phyloP scores from a whole-genome alignment of 1,284 basidiomycete species.

The Austroboletus novae-zelandiae region DNA sequence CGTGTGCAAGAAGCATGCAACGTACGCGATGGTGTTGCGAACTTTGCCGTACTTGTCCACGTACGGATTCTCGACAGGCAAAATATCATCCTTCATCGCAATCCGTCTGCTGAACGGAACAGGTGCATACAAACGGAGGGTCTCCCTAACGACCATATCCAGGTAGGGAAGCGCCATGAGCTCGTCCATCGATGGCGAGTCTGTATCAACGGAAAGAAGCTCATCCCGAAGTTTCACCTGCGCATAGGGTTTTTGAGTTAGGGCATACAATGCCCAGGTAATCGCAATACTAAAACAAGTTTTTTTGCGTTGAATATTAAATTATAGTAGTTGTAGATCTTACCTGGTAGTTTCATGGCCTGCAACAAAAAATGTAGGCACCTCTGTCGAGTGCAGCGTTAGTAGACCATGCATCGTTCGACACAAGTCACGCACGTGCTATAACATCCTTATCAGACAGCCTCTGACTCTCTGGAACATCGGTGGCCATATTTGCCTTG shows the following conservation, averaged over 20 bases:
- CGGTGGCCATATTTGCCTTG: constrained; percentile 60
- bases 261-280: constrained; percentile 63
- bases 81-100: background rate
- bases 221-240: constrained; percentile 74
- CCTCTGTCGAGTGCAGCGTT: constrained; percentile 26
- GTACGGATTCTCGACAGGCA: background rate
- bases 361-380: constrained; percentile 44
- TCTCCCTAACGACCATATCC: background rate
- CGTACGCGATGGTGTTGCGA: background rate
- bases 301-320: background rate
- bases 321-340: background rate
- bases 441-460: constrained; percentile 73
- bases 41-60: background rate
- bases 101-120: background rate
- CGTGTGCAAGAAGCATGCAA: background rate
- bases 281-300: constrained; percentile 41
- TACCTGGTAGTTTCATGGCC: constrained; percentile 80
- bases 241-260: constrained; percentile 50
- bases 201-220: constrained; percentile 44
- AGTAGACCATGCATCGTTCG: background rate
- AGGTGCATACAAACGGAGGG: background rate
- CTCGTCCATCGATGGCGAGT: constrained; percentile 58
- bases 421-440: constrained; percentile 51
- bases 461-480: constrained; percentile 55
- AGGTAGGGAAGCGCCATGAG: constrained; percentile 53